Base-by-base conservation (phyloP, 2,329 filamentous ascomycete species). In the Sarocladium kiliense region DNA sequence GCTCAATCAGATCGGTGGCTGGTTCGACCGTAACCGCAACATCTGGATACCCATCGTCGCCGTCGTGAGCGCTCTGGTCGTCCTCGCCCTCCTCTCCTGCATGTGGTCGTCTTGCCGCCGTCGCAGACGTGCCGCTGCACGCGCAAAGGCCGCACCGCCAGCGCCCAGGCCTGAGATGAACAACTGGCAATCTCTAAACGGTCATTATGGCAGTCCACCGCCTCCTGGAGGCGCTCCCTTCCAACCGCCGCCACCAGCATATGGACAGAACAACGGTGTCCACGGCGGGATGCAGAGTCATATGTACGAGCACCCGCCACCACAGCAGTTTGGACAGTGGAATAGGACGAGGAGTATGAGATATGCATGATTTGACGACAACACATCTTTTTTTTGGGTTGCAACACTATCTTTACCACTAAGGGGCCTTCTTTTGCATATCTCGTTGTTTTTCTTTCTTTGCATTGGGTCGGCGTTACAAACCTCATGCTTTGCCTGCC, bases 41-140 rank as follows among this genome's bases (percentile, higher is more conserved):
- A 82, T 97, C 59, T 87, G 95, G 60, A 96, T 97, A 60, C 91
- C 89, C 23, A 75, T 97, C 11, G 82, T 81, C 4, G 76, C 77
- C 47, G 87, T 84, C 11, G 76, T 96, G 16, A 93, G 91, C 49
- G 83, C 80, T 6, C 75, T 97, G 5, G 65, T 95, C 18, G 68
- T 44, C 26, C 18, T 96, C 45, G 77, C 80, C 32, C 74, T 97
- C 53, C 61, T 86, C 11, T 80, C 79, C 65, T 96, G 91, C 71
- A 78, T 86, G 63, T 72, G 78, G 57, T 78, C 77, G 62, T 80
- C 63, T 64, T 54, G 54, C 50, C 59, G 62, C 21, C 53, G 58
- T 6, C 55, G 59, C 47, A 61, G 60, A n/a, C 59, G 63, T 45
- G 64, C 58, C 47, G 21, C 37, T 19, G 25, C 41, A 7, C 39